Evolutionary conservation across 129 eudicot genomes (phyloP), one percentile per base, ranked within the genome.

Genomic region (Flaveria ramosissima): DNA sequence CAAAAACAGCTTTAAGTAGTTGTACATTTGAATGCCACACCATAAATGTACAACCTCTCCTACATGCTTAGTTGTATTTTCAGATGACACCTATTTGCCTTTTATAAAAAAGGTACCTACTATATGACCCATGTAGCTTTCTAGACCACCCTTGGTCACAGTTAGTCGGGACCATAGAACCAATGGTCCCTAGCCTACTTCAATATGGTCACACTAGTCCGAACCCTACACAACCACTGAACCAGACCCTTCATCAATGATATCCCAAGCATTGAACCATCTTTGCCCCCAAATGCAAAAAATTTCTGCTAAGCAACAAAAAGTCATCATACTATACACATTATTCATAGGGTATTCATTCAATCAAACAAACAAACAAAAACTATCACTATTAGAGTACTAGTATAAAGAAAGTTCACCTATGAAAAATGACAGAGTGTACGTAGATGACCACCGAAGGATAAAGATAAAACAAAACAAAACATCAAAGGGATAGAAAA

Each of bases 121-220:
- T 9, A 43, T 43, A 43, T 13, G 48, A 45, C 36, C 8, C 32
- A 32, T 47, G n/a, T 64, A 73, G 62, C 83, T 73, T 73, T 80
- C 61, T 80, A 73, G 79, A 73, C 79, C 84, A 64, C 79, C 78
- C 70, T 73, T 78, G 75, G 79, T 80, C 14, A 65, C 76, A 19
- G n/a, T 12, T 26, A 43, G 21, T 13, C 15, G 71, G 71, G 71
- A 66, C 51, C 71, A 66, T 66, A 46, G 74, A 61, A 73, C 79
- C 83, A 64, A 64, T 73, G 84, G 84, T 80, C 84, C 84, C 79
- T 9, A 42, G 15, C 63, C 77, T 78, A 68, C 47, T 16, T 3
- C 39, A 4, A 20, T 52, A 68, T 68, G 75, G 15, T 68, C 70
- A 69, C 76, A 63, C 64, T 71, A 52, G 24, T 23, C 76, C 75